Evolutionary conservation across 1,284 basidiomycete species (phyloP), one percentile per base, ranked within the genome.

Genomic region (Rhodotorula sp.): DNA sequence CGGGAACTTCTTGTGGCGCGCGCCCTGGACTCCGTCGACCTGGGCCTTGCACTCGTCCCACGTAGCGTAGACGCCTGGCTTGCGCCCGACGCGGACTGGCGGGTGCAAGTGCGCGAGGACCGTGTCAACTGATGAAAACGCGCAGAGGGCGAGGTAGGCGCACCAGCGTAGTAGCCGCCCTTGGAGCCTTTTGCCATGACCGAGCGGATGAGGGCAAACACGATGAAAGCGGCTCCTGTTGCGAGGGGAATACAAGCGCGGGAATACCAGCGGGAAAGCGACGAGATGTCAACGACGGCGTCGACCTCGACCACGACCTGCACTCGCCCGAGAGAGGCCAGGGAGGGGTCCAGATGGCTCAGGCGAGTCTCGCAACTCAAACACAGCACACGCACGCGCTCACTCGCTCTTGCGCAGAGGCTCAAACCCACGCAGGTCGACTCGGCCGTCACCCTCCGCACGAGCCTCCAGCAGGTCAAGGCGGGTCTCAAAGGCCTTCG

Each of bases 1-100:
- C 12, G 71, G 57, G 76, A 92, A 88, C 76, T 88, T 90, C 80
- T 90, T 88, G 81, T 85, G 88, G n/a, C 80, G 81, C 7, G 89
- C 85, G 19, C 84, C 85, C 0, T 82, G 45, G 78, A 85, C 90
- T 23, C 87, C 87, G 57, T 86, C 85, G 48, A 87, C 84, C 76
- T 89, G 88, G 0, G 79, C 79, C 74, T 88, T 81, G 77, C 88
- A 88, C 17, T 90, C 88, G 9, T 59, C 60, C 78, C 81, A 82
- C 0, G 70, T 72, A 0, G 45, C 68, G 70, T 75, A 81, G 17
- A 82, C 70, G 53, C 81, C 81, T 7, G 74, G 69, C 19, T 55
- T 27, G 17, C 74, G 65, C 1, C 81, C 81, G 14, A 66, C 66
- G 16, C 74, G 73, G 16, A 82, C 80, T 68, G 79, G 70, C 46